A percentile compares a stretch with the other conserved stretches of the same genome.
Evolutionary conservation across 257 asterid genomes (phyloP).

Genomic region (Solanum lycopersicoides): DNA sequence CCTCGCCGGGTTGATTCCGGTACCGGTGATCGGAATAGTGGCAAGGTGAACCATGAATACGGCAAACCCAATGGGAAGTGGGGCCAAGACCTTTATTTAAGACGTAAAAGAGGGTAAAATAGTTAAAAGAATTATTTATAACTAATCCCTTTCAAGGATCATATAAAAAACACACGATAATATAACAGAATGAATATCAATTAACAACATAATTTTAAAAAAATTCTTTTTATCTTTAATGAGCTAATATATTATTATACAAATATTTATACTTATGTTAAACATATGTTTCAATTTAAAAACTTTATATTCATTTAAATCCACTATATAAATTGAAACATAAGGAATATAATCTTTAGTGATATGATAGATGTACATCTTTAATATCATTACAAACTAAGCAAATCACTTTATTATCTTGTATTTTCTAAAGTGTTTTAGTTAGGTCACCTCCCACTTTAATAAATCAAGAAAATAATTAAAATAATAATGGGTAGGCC

Average conservation of each 20-base stretch:
- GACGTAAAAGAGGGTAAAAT: neutral
- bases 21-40: conserved; percentile 77
- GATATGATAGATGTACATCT: neutral
- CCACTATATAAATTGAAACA: neutral
- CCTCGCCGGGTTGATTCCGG: conserved; percentile 76
- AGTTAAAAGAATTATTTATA: neutral
- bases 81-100: conserved; percentile 54
- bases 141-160: neutral
- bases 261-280: neutral
- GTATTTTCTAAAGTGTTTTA: neutral
- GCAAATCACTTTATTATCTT: neutral
- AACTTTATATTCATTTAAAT: neutral
- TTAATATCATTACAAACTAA: neutral
- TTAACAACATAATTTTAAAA: neutral
- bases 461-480: neutral
- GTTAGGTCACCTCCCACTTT: neutral
- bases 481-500: neutral
- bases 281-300: neutral
- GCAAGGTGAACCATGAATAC: conserved; percentile 79
- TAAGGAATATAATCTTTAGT: neutral
- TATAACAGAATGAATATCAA: neutral
- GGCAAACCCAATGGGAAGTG: conserved; percentile 76
- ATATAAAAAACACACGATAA: neutral
- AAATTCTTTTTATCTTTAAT: neutral
- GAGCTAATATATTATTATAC: neutral